Evolutionary conservation across 495 filamentous ascomycete species (phyloP), one percentile per base, ranked within the genome.

Genomic region (Chaetomium cochliodes): DNA sequence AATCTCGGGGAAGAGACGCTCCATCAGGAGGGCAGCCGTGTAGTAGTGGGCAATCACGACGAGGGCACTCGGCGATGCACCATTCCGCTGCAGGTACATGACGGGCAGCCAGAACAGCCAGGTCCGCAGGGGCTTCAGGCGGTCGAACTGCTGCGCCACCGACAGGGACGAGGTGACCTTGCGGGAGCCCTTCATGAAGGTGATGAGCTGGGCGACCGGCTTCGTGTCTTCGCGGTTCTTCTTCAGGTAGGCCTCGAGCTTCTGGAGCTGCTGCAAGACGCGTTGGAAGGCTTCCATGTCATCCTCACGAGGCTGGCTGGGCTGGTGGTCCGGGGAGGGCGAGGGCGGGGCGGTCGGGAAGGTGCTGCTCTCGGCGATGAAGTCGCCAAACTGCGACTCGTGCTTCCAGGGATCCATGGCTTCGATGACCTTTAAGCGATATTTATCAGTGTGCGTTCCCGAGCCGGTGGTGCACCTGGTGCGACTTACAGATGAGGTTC

Each of bases 41-140:
- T 96, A 97, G 76, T 96, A 93, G 71, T 98, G 90, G 11, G 92
- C 89, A 44, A 98, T 85, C 39, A 96, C 84, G 23, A 97, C 80
- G 74, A 97, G 80, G 22, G 88, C 86, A 39, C 85, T 87, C 5
- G 85, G 80, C 64, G 87, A 86, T 28, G 77, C 79, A 25, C 81
- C 75, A 25, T 83, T 84, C 57, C 82, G 79, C 68, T 87, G 82
- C 42, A 90, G 79, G 65, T 84, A 84, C 67, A 81, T 79, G 59
- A 91, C 86, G 4, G 96, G 96, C 52, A 97, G 83, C 91, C 92
- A 98, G 79, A 97, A 96, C 23, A 98, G 84, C 93, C 96, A 97
- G 62, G 88, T 86, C 50, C 93, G 88, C 20, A 98, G 83, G 8
- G 89, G 84, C 65, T 93, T 90, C 28, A 98, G 84, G 66, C 92